A percentile compares a stretch with the other conserved stretches of the same genome.
Conservation (phyloP, 768 basidiomycete genomes). For the Rhodotorula kratochvilovae region DNA sequence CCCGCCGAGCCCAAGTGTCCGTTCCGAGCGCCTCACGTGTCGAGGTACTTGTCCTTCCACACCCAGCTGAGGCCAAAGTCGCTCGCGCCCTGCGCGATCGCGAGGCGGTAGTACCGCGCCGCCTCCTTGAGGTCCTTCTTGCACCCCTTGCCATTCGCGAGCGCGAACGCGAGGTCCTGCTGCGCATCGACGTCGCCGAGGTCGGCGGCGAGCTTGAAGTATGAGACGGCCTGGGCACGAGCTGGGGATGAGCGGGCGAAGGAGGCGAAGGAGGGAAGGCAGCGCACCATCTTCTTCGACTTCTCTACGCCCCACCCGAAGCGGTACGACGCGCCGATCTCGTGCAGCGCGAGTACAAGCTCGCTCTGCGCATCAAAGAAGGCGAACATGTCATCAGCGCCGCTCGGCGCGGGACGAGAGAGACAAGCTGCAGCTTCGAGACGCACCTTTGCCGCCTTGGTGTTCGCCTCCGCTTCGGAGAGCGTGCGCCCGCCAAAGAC, state of each 20-base stretch:
- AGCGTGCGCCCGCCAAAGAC: constrained; percentile 50
- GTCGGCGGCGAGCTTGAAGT: constrained; percentile 75
- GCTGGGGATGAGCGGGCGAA: constrained; percentile 52
- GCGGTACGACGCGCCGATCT: constrained; percentile 87
- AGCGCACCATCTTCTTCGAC: constrained; percentile 69
- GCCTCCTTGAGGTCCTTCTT: constrained; percentile 82
- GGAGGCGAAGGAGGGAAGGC: constrained; percentile 44
- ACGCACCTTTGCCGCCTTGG: constrained; percentile 56
- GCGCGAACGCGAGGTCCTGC: constrained; percentile 75
- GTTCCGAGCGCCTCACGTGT: not conserved
- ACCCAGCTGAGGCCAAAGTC: constrained; percentile 45
- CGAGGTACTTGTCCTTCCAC: constrained; percentile 75
- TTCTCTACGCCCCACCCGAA: constrained; percentile 85
- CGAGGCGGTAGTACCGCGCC: constrained; percentile 82
- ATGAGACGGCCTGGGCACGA: constrained; percentile 47
- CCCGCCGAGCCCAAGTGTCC: not conserved
- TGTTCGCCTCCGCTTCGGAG: constrained; percentile 49
- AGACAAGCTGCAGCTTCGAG: not conserved
- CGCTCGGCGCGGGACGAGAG: not conserved
- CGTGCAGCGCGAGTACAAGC: constrained; percentile 81
- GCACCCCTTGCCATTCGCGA: constrained; percentile 79
- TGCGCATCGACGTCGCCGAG: constrained; percentile 85
- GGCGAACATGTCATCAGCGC: no score
- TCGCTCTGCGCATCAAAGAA: constrained; percentile 55
- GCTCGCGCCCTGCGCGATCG: constrained; percentile 51